Conservation (phyloP, 352 stramenopile genomes). For the Blastocystis sp. region DNA sequence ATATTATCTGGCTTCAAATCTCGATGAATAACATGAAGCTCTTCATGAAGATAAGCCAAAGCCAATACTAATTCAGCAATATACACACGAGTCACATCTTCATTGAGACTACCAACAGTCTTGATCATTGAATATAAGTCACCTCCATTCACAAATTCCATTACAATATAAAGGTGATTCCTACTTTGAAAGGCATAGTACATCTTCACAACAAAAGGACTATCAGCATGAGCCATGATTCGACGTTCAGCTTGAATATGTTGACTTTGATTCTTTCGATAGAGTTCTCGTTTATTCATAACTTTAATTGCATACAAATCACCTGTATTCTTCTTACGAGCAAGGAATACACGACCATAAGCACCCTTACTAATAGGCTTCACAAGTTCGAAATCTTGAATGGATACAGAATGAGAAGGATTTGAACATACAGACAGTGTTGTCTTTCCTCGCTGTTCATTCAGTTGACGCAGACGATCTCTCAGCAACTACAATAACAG, state of each 20-base stretch:
- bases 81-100: conserved; percentile 84
- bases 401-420: conserved; percentile 61
- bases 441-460: too few species aligned
- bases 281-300: conserved; percentile 80
- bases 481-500: neutral
- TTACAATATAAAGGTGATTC: conserved; percentile 81
- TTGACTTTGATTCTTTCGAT: conserved; percentile 84
- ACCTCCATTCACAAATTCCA: conserved; percentile 95
- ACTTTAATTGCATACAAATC: conserved; percentile 83
- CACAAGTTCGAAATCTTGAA: conserved; percentile 86
- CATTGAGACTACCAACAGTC: conserved; percentile 88
- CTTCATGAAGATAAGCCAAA: conserved; percentile 90
- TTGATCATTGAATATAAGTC: conserved; percentile 98
- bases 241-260: conserved; percentile 93
- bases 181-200: conserved; percentile 90
- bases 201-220: conserved; percentile 88
- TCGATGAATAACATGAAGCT: conserved; percentile 88
- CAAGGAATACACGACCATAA: conserved; percentile 89
- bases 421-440: too few species aligned
- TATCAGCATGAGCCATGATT: conserved; percentile 88
- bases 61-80: conserved; percentile 93
- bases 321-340: conserved; percentile 70
- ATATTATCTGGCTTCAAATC: conserved; percentile 77
- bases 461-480: neutral
- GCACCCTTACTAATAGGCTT: conserved; percentile 90